Evolutionary conservation across 768 basidiomycete genomes (phyloP).

Genomic region (Crucibulum laeve): DNA sequence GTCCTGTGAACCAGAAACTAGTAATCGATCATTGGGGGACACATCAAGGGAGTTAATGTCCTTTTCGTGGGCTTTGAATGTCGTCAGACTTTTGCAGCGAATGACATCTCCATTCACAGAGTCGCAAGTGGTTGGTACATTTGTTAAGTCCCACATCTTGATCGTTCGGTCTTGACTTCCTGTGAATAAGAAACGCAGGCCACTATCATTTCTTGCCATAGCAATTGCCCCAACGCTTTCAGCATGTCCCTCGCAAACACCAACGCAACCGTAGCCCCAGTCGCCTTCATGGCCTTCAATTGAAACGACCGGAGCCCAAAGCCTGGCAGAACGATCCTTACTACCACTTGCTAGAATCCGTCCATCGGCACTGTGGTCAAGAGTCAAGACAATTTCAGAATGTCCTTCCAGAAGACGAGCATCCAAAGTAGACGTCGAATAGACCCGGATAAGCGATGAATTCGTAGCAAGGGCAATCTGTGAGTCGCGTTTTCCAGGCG

Average conservation of each 20-base stretch:
- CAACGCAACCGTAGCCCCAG: conserved; percentile 74
- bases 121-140: conserved; percentile 30
- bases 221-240: conserved; percentile 91
- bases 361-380: conserved; percentile 68
- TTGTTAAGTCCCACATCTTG: conserved; percentile 95
- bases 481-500: conserved; percentile 40
- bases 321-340: conserved; percentile 83
- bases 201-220: conserved; percentile 54
- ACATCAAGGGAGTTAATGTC: conserved; percentile 97
- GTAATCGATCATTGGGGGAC: conserved; percentile 79
- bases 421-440: conserved; percentile 72
- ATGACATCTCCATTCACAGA: conserved; percentile 18
- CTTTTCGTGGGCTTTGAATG: conserved; percentile 93
- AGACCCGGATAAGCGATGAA: conserved; percentile 90
- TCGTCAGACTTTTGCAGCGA: conserved; percentile 74
- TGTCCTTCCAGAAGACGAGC: conserved; percentile 87
- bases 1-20: conserved; percentile 96
- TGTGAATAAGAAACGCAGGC: conserved; percentile 77
- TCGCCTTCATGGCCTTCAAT: conserved; percentile 12
- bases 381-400: conserved; percentile 83
- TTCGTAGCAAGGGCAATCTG: conserved; percentile 96
- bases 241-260: conserved; percentile 87
- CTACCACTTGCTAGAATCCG: conserved; percentile 83
- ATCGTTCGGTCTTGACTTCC: conserved; percentile 97
- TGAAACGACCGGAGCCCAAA: conserved; percentile 60